These are phyloP conservation scores for Acmispon strigosus DNA, from an alignment of 306 rosid genomes.

Conservation along the genomic window DNA sequence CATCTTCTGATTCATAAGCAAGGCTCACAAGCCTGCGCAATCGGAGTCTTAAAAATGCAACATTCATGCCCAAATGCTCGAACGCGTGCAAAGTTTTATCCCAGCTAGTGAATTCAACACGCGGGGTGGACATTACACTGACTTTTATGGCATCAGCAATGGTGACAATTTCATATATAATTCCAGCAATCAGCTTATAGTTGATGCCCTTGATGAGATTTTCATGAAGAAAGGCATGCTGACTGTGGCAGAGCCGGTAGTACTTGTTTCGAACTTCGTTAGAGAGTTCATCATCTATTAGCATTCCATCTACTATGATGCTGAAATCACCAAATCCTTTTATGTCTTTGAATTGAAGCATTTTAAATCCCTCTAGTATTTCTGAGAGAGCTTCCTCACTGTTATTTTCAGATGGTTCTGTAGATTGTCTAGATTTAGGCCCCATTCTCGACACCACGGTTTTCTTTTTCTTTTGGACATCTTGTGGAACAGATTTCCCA, in stretches of 20 bases:
- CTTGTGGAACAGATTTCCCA: slow-evolving; percentile 25
- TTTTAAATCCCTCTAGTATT: slow-evolving; percentile 35
- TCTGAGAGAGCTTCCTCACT: slow-evolving; percentile 67
- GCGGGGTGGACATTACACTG: slow-evolving; percentile 40
- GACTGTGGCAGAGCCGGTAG: slow-evolving; percentile 66
- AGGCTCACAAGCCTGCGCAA: slow-evolving; percentile 49
- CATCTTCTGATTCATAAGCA: slow-evolving; percentile 42
- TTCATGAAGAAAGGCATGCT: slow-evolving; percentile 70
- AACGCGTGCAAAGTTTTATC: slow-evolving; percentile 63
- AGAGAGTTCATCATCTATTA: slow-evolving; percentile 53
- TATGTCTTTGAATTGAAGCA: slow-evolving; percentile 44
- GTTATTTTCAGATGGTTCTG: slow-evolving; percentile 39
- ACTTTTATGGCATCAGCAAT: slow-evolving; percentile 54
- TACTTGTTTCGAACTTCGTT: slow-evolving; percentile 49
- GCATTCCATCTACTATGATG: slow-evolving; percentile 45
- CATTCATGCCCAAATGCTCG: slow-evolving; percentile 69
- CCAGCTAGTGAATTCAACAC: slow-evolving; percentile 53
- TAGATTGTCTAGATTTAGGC: slow-evolving; percentile 14
- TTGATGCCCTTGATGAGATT: slow-evolving; percentile 45
- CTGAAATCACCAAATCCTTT: slow-evolving; percentile 46
- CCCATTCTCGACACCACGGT: slow-evolving; percentile 8
- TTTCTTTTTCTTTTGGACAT: slow-evolving; percentile 46
- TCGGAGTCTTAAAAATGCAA: slow-evolving; percentile 52
- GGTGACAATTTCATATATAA: slow-evolving; percentile 44
- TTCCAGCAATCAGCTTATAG: slow-evolving; percentile 40